These are phyloP conservation scores for Colletotrichum gigasporum DNA, from an alignment of 2,329 filamentous ascomycete genomes.

Conservation along the genomic window DNA sequence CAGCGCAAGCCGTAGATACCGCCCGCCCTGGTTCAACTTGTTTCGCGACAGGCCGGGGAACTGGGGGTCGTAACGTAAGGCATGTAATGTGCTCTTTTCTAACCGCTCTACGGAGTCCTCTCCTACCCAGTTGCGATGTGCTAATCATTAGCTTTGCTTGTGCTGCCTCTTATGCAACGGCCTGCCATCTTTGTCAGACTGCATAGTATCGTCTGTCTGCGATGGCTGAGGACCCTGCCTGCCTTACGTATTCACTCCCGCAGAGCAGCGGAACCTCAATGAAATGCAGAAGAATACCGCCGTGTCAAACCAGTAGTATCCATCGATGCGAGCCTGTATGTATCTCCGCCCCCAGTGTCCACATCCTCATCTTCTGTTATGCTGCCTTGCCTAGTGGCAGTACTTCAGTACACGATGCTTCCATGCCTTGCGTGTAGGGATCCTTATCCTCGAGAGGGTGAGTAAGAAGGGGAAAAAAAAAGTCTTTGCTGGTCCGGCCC, in stretches of 20 bases:
- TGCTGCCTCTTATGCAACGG: slow-evolving; percentile 7
- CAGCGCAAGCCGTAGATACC: not conserved
- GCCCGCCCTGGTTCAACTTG: too few species aligned
- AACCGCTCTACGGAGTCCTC: not conserved
- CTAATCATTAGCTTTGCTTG: slow-evolving; percentile 14
- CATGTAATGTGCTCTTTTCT: not conserved
- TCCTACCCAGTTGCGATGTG: not conserved
- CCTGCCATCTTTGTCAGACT: not conserved
- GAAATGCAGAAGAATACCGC: slow-evolving; percentile 1
- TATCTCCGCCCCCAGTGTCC: not conserved
- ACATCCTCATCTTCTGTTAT: not conserved
- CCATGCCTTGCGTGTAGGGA: not conserved
- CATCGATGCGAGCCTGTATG: not conserved
- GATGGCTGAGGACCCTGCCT: not conserved
- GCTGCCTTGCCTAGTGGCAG: not conserved
- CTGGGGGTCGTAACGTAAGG: not conserved
- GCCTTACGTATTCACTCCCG: not conserved
- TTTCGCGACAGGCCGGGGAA: not conserved
- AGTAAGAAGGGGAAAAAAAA: not conserved
- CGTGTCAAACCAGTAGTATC: not conserved
- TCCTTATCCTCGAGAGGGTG: not conserved
- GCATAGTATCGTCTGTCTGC: not conserved
- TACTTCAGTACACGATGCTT: not conserved
- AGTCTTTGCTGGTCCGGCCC: not conserved
- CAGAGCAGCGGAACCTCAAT: not conserved